Conservation (phyloP, 306 rosid genomes). For the Quillaja saponaria region DNA sequence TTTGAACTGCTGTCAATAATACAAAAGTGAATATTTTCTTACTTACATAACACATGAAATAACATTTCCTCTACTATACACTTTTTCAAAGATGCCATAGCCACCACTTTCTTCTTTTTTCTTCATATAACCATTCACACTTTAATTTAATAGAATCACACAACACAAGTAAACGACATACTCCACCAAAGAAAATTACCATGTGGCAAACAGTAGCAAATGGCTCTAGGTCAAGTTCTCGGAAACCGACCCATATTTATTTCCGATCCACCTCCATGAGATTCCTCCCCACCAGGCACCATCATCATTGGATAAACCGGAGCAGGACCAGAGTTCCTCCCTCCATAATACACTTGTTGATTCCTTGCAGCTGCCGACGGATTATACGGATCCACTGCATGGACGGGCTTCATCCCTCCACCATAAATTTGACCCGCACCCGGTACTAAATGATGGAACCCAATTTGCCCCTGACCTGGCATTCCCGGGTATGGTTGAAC, state of each 20-base stretch:
- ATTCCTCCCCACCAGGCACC: conserved; percentile 47
- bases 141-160: no score
- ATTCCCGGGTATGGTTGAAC: conserved; percentile 48
- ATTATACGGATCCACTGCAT: conserved; percentile 45
- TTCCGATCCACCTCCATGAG: conserved; percentile 51
- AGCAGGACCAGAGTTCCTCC: conserved; percentile 39
- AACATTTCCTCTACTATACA: no score
- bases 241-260: conserved; percentile 41
- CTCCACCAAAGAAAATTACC: no score
- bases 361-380: conserved; percentile 40
- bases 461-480: conserved; percentile 50
- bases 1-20: no score
- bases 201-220: no score
- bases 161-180: no score
- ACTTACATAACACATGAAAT: no score
- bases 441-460: conserved; percentile 52
- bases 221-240: no score
- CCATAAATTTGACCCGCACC: conserved; percentile 56
- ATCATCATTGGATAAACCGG: conserved; percentile 33
- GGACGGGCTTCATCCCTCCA: conserved; percentile 46
- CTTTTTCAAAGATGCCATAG: no score
- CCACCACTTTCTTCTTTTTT: no score
- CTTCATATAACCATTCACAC: no score
- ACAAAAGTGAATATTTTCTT: no score
- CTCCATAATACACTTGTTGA: conserved; percentile 58